Conservation (phyloP, 129 eudicot genomes). For the Helianthus annuus region DNA sequence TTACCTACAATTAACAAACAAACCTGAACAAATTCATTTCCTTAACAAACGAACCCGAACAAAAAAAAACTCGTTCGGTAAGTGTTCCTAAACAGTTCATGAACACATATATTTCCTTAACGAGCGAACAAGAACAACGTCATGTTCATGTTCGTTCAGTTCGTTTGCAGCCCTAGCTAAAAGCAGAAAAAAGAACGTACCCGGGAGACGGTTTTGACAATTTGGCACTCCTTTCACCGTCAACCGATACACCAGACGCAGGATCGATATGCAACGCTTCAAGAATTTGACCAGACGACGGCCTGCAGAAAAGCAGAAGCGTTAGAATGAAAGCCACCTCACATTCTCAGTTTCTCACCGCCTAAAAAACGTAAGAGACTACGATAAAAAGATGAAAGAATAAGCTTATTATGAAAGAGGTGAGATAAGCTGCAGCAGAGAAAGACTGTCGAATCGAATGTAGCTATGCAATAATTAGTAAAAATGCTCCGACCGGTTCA, state of each 20-base stretch:
- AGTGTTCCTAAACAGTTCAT: too few relatives aligned
- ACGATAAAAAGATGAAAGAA: conserved; percentile 33
- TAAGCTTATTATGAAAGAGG: conserved; percentile 46
- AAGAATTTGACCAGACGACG: conserved; percentile 76
- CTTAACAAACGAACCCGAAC: too few relatives aligned
- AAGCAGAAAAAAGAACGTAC: conserved; percentile 36
- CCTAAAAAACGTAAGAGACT: conserved; percentile 32
- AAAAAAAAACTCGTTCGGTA: too few relatives aligned
- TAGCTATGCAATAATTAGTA: conserved; percentile 86
- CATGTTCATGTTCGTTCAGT: too few relatives aligned
- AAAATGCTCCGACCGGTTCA: conserved; percentile 99
- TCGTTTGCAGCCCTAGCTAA: too few relatives aligned
- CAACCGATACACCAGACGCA: conserved; percentile 90
- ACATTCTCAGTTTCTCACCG: conserved; percentile 15
- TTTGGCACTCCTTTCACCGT: conserved; percentile 64
- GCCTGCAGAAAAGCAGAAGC: conserved; percentile 73
- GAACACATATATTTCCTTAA: too few relatives aligned
- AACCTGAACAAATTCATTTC: too few relatives aligned
- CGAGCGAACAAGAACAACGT: too few relatives aligned
- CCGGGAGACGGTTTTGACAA: conserved; percentile 61
- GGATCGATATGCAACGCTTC: conserved; percentile 99
- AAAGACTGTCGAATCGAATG: conserved; percentile 63
- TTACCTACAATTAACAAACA: too few relatives aligned
- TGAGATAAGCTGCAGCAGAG: conserved; percentile 66
- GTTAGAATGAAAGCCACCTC: conserved; percentile 37